Percentiles rank a stretch among this genome's conserved stretches.
Evolutionary conservation across 2,329 filamentous ascomycete species (phyloP).

Genomic region (Epichloe uncinata): DNA sequence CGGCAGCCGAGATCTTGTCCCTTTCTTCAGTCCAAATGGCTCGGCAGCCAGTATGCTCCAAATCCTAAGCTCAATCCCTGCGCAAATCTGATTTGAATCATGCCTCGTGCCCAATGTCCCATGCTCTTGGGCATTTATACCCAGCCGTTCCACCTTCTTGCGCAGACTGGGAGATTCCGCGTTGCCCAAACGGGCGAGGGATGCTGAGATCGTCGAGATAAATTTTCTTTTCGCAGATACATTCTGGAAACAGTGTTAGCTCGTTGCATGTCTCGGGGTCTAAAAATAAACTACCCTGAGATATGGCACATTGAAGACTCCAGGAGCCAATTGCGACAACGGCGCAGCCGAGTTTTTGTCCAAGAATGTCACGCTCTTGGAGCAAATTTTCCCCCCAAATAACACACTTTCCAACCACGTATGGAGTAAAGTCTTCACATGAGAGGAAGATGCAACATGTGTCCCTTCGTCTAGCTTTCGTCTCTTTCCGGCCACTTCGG

Average conservation of each 20-base stretch:
- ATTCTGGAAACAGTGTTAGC: slow-evolving; percentile 10
- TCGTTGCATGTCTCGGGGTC: not conserved
- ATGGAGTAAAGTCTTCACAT: not conserved
- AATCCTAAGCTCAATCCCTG: slow-evolving; percentile 9
- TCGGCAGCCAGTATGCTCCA: slow-evolving; percentile 15
- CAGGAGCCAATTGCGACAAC: slow-evolving; percentile 18
- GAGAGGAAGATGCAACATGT: not conserved
- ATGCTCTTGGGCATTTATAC: not conserved
- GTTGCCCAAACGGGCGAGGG: slow-evolving; percentile 18
- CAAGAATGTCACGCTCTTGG: slow-evolving; percentile 11
- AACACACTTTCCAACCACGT: slow-evolving; percentile 15
- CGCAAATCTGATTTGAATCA: not conserved
- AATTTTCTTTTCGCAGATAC: slow-evolving; percentile 15
- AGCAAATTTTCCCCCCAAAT: slow-evolving; percentile 13
- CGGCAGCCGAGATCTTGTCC: not conserved
- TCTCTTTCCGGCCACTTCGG: not conserved
- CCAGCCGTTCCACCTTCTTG: slow-evolving; percentile 13
- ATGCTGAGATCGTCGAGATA: slow-evolving; percentile 17
- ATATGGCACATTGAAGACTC: slow-evolving; percentile 24
- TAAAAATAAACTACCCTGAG: slow-evolving; percentile 16
- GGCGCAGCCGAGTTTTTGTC: slow-evolving; percentile 9
- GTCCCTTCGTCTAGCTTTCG: not conserved
- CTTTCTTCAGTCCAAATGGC: not conserved
- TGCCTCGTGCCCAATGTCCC: not conserved
- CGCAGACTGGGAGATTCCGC: slow-evolving; percentile 23